These are phyloP conservation scores for Sphagnum contortum DNA, from an alignment of 225 moss, liverwort and hornwort genomes.

Conservation along the genomic window DNA sequence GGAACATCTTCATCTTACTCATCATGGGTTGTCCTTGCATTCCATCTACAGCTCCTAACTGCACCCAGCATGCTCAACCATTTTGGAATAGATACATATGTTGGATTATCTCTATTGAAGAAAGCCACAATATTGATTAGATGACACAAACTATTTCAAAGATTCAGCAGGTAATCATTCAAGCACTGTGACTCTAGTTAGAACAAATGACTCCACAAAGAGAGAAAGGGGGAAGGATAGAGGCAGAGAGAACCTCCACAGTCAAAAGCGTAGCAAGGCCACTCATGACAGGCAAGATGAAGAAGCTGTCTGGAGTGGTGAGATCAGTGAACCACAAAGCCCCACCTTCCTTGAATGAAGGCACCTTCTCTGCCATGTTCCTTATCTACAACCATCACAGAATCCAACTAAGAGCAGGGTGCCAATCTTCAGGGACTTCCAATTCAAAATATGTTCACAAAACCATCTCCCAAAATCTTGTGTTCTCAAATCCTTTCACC, in stretches of 20 bases:
- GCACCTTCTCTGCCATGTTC: slow-evolving; percentile 95
- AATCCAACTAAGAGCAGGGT: neutral
- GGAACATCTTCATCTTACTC: slow-evolving; percentile 92
- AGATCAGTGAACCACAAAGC: slow-evolving; percentile 95
- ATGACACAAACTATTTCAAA: too few relatives aligned
- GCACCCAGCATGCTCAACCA: slow-evolving; percentile 7
- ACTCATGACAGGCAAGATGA: slow-evolving; percentile 81
- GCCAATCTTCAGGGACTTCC: neutral
- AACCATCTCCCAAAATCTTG: neutral
- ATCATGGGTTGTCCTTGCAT: slow-evolving; percentile 99
- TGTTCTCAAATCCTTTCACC: too few relatives aligned
- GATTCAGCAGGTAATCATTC: too few relatives aligned
- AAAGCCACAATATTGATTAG: too few relatives aligned
- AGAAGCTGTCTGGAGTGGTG: slow-evolving; percentile 75
- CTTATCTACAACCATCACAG: slow-evolving; percentile 46
- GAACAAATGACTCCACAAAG: too few relatives aligned
- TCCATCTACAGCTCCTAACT: slow-evolving; percentile 96
- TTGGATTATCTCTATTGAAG: neutral
- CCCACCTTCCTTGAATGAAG: slow-evolving; percentile 92
- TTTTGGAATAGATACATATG: neutral
- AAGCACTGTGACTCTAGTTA: too few relatives aligned
- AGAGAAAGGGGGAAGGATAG: neutral
- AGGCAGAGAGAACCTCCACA: slow-evolving; percentile 56
- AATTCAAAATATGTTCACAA: neutral
- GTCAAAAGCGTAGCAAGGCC: slow-evolving; percentile 77